These are phyloP conservation scores for Fusarium burgessii DNA, from an alignment of 2,329 filamentous ascomycete genomes.

Conservation along the genomic window DNA sequence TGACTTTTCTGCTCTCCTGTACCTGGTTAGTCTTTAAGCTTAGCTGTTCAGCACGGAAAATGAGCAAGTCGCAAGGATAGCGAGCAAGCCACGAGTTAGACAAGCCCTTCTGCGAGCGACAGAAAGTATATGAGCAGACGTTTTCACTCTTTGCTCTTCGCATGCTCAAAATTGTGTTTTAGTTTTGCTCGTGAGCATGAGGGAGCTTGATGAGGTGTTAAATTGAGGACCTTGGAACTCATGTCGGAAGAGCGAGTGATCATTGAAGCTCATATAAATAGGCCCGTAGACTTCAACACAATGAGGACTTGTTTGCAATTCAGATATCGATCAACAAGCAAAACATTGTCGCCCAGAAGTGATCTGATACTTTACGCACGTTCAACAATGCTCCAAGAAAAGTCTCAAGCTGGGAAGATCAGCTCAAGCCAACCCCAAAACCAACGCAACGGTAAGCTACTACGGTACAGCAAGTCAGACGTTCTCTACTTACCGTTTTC, in stretches of 20 bases:
- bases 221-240: rapidly evolving
- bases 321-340: rapidly evolving
- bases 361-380: rapidly evolving
- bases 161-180: rapidly evolving
- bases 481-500: not conserved
- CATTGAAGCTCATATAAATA: not conserved
- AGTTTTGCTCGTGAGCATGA: not conserved
- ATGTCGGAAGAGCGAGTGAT: no score
- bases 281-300: rapidly evolving
- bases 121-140: rapidly evolving
- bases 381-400: not conserved
- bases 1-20: not conserved
- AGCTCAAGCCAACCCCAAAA: rapidly evolving
- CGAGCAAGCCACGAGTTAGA: not conserved
- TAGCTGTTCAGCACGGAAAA: not conserved
- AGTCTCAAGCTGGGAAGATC: rapidly evolving
- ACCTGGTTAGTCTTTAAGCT: rapidly evolving
- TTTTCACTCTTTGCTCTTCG: not conserved
- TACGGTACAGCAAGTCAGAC: rapidly evolving
- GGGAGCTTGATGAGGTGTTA: not conserved
- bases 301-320: rapidly evolving
- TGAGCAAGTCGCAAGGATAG: not conserved
- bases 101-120: no score
- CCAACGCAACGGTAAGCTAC: not conserved
- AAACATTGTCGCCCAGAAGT: not conserved